Evolutionary conservation across 768 basidiomycete genomes (phyloP), one percentile per base, ranked within the genome.

Genomic region (Daedaleopsis nitida): DNA sequence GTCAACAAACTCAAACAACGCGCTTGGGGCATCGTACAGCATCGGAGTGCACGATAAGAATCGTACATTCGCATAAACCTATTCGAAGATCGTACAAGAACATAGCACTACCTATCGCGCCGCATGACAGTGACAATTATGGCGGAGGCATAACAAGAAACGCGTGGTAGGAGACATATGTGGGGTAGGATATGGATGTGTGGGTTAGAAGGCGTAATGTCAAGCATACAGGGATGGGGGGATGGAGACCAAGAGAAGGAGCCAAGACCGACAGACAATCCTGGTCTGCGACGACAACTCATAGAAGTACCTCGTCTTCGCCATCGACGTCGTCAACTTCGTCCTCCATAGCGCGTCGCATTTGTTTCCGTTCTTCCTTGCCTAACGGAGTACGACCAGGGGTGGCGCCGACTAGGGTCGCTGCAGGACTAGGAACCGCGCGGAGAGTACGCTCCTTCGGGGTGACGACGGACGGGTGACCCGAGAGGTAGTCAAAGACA

Each of bases 1-100:
- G 64, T 57, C 61, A 59, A 67, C 43, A 57, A n/a, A 10, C 27
- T 51, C 66, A 62, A 63, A 67, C 49, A 67, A 60, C 61, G 52
- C 64, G 64, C 13, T 32, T 21, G 21, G 37, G 42, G 58, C 27
- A 16, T 32, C 27, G 27, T 3, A 32, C 27, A n/a, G n/a, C n/a
- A n/a, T 32, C 27, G 7, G 3, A 32, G 27, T 32, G 27, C 27
- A 32, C 27, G 27, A 32, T 32, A 32, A 32, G 27, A 3, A 32
- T 32, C 27, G 27, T 32, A 32, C 27, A 32, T 37, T 38, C 37
- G 55, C 63, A 56, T 60, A 54, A 32, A 24, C 50, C 56, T 55
- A 45, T 55, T 49, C 54, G 34, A 34, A 42, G 21, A 21, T 53
- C 58, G 38, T 64, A 59, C 55, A 60, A 53, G 60, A 43, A 59